Percentiles rank a stretch among this genome's conserved stretches.
Evolutionary conservation across 257 asterid species (phyloP).

Genomic region (Fraxinus pennsylvanica): DNA sequence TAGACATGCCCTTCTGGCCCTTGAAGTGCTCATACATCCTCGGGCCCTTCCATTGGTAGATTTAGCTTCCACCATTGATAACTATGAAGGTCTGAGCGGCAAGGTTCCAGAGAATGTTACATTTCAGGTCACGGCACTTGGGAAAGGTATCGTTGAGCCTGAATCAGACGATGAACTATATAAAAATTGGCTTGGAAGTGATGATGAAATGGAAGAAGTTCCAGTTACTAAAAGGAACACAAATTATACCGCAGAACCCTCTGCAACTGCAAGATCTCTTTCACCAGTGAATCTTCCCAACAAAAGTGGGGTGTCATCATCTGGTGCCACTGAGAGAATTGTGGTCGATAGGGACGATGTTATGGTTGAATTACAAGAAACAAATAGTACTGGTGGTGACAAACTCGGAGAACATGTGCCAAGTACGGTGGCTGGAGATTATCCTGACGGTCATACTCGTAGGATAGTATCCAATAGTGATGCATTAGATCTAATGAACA

Average conservation of each 20-base stretch:
- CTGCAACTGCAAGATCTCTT: constrained; percentile 19
- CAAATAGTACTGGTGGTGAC: constrained; percentile 3
- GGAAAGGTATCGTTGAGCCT: constrained; percentile 37
- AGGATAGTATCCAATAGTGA: constrained; percentile 14
- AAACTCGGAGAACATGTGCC: constrained; percentile 20
- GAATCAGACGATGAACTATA: constrained; percentile 60
- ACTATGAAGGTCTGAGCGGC: constrained; percentile 31
- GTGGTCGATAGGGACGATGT: constrained; percentile 33
- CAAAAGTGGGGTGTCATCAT: constrained; percentile 21
- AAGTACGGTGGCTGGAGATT: constrained; percentile 11
- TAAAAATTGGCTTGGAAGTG: constrained; percentile 51
- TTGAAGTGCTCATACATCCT: constrained; percentile 81
- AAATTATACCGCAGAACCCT: constrained; percentile 20
- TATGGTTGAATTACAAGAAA: constrained; percentile 39
- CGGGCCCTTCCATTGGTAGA: constrained; percentile 60
- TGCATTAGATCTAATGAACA: constrained; percentile 19
- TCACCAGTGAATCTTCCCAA: constrained; percentile 23
- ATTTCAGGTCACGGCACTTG: constrained; percentile 30
- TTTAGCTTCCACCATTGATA: constrained; percentile 26
- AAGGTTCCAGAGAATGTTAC: constrained; percentile 30
- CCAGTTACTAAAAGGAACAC: constrained; percentile 31
- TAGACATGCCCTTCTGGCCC: constrained; percentile 60
- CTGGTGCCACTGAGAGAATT: constrained; percentile 22
- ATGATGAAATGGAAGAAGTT: constrained; percentile 44
- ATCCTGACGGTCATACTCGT: neutral